phyloP scores from a whole-genome alignment of 148 eudicot genomes.

The Arbutus unedo region DNA sequence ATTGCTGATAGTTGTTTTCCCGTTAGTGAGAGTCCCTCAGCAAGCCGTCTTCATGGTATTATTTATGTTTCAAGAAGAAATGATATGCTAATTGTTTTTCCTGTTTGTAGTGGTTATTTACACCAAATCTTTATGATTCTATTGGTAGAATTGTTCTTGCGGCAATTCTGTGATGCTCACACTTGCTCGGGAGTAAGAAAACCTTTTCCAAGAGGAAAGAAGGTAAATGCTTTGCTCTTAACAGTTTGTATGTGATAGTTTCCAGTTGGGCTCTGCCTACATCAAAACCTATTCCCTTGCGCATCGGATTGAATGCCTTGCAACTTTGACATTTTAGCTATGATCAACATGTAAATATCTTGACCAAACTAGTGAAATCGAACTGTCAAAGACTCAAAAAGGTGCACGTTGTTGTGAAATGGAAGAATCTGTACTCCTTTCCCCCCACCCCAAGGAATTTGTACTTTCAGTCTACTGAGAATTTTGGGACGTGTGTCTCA shows the following conservation, averaged over 20 bases:
- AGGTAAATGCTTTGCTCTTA: constrained; percentile 47
- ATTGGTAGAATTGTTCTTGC: constrained; percentile 67
- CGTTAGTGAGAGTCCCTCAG: constrained; percentile 61
- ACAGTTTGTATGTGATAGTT: neutral
- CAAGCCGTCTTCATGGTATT: constrained; percentile 88
- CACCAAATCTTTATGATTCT: constrained; percentile 8
- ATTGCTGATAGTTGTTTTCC: constrained; percentile 89
- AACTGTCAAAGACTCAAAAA: neutral
- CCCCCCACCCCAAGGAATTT: neutral
- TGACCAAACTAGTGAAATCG: neutral
- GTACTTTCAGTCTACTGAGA: neutral
- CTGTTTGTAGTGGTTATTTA: constrained; percentile 14
- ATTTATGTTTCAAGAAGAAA: neutral
- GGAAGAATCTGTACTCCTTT: neutral
- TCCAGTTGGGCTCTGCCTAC: neutral
- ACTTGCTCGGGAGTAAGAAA: constrained; percentile 56
- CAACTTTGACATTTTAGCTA: neutral
- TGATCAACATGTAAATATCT: neutral
- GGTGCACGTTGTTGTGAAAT: neutral
- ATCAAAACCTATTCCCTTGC: neutral
- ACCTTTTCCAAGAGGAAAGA: constrained; percentile 75
- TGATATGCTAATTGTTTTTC: neutral
- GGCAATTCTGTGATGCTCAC: constrained; percentile 89
- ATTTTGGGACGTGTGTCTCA: neutral
- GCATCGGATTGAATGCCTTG: neutral